Percentiles rank a stretch among this genome's conserved stretches.
Evolutionary conservation across 2,329 filamentous ascomycete species (phyloP).

Genomic region (Rutstroemia sp.): DNA sequence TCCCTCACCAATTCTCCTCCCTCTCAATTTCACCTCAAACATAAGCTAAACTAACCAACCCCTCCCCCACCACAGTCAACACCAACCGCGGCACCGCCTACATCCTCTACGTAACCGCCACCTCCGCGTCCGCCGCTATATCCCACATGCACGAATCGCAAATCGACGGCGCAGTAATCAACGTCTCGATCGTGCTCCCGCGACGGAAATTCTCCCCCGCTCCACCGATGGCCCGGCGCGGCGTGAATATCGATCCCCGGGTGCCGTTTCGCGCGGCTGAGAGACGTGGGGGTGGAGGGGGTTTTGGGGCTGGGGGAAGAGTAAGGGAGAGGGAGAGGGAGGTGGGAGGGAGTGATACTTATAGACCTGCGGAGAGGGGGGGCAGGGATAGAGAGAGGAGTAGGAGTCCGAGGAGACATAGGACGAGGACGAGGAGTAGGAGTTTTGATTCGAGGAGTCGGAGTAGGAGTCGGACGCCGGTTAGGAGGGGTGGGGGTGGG

Average conservation of each 20-base stretch:
- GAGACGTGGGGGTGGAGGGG: conserved; percentile 6
- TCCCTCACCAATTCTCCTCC: neutral
- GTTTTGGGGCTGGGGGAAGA: neutral
- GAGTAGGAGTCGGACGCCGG: neutral
- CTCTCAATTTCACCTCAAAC: neutral
- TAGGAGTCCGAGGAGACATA: neutral
- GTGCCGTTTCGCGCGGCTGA: conserved; percentile 18
- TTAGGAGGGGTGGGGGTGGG: neutral
- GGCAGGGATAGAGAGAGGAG: neutral
- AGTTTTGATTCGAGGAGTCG: neutral
- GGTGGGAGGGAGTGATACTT: neutral
- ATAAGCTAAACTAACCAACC: conserved; percentile 17
- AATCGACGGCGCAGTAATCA: conserved; percentile 30
- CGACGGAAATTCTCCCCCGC: conserved; percentile 64
- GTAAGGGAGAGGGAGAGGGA: conserved; percentile 13
- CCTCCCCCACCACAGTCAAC: conserved; percentile 50
- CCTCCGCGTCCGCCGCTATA: conserved; percentile 80
- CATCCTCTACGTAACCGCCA: conserved; percentile 71
- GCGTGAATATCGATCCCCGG: conserved; percentile 51
- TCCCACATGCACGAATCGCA: conserved; percentile 98
- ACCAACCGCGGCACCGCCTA: conserved; percentile 92
- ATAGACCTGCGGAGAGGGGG: neutral
- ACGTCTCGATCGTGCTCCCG: conserved; percentile 31
- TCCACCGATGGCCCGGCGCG: conserved; percentile 63
- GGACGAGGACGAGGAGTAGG: neutral